Evolutionary conservation across 2,329 filamentous ascomycete genomes (phyloP).

Genomic region (Neopestalotiopsis sp.): DNA sequence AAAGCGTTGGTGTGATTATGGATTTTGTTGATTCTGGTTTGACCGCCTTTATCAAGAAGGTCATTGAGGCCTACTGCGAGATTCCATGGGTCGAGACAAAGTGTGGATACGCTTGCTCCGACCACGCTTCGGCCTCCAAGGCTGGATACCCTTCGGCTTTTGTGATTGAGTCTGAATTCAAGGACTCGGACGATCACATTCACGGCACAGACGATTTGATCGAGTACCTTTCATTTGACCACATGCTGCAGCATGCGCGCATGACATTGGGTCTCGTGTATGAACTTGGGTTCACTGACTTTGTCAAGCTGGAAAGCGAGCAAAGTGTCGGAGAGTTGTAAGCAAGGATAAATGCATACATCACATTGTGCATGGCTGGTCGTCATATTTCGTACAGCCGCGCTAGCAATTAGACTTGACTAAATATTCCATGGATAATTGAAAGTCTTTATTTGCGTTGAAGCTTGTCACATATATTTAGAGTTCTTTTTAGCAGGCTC

Average conservation of each 20-base stretch:
- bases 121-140: constrained; percentile 75
- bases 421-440: background rate
- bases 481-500: no score
- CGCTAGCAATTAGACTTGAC: background rate
- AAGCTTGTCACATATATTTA: no score
- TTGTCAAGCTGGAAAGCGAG: constrained; percentile 50
- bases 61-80: constrained; percentile 85
- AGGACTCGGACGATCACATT: constrained; percentile 69
- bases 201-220: constrained; percentile 74
- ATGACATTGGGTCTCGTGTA: constrained; percentile 84
- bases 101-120: constrained; percentile 85
- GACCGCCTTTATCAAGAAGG: constrained; percentile 88
- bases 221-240: constrained; percentile 78
- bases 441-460: background rate
- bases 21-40: constrained; percentile 85
- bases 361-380: background rate
- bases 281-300: constrained; percentile 80
- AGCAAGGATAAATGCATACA: background rate
- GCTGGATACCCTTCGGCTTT: constrained; percentile 77
- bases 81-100: constrained; percentile 88
- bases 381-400: background rate
- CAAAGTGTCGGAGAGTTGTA: constrained; percentile 42
- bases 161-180: constrained; percentile 76
- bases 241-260: constrained; percentile 90
- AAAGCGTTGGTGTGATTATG: constrained; percentile 90